A percentile compares a stretch with the other conserved stretches of the same genome.
Conservation (phyloP, 257 asterid species). For the Euphrasia confusa region DNA sequence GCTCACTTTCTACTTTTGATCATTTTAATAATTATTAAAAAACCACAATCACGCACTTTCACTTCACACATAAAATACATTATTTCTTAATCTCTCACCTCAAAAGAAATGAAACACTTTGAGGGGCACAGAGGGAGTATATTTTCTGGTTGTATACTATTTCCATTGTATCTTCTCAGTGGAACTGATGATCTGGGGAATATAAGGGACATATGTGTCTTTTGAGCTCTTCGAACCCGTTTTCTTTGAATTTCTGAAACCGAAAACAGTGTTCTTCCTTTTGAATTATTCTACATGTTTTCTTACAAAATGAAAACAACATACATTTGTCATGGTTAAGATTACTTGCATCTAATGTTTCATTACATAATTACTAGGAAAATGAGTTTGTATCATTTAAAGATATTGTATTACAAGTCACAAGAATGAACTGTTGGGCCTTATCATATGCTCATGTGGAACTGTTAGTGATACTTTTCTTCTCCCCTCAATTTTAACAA, state of each 20-base stretch:
- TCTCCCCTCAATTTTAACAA: background rate
- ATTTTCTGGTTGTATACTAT: background rate
- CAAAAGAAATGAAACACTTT: no score
- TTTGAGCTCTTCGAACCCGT: background rate
- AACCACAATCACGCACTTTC: no score
- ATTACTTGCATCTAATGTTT: background rate
- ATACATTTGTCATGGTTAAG: background rate
- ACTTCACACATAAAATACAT: no score
- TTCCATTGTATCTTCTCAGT: background rate
- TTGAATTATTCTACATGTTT: background rate
- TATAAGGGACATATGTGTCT: slow-evolving; percentile 2
- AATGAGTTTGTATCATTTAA: background rate
- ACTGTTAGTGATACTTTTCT: background rate
- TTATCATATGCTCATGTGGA: slow-evolving; percentile 8
- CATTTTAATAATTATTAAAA: no score
- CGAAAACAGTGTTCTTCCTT: background rate
- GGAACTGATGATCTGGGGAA: background rate
- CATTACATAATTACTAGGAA: background rate
- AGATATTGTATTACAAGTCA: background rate
- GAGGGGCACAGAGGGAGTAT: no score
- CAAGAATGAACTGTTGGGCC: slow-evolving; percentile 8
- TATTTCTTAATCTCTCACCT: no score
- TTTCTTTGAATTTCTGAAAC: background rate
- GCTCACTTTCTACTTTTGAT: no score
- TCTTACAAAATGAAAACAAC: background rate